phyloP scores from a whole-genome alignment of 2,329 filamentous ascomycete species.

The Teratosphaeria pseudoeucalypti region DNA sequence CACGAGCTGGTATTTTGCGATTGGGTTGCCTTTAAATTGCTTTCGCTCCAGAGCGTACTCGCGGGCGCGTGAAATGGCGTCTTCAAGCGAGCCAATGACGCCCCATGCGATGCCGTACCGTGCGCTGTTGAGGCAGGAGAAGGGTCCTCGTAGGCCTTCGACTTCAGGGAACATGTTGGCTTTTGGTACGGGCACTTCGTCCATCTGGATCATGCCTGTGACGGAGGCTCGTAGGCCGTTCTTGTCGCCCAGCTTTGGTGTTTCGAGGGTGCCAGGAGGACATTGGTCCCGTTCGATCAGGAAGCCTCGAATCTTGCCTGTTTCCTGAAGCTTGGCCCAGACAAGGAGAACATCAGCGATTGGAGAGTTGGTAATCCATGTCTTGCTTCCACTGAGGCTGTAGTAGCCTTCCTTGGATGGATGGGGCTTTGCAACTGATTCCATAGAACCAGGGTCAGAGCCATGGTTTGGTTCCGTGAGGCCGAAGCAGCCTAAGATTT shows the following conservation, averaged over 20 bases:
- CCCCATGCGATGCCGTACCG: slow-evolving; percentile 90
- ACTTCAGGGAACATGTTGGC: slow-evolving; percentile 91
- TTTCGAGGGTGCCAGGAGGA: slow-evolving; percentile 80
- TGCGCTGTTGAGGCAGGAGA: slow-evolving; percentile 88
- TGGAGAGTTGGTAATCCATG: slow-evolving; percentile 92
- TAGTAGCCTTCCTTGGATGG: slow-evolving; percentile 75
- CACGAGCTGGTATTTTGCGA: slow-evolving; percentile 91
- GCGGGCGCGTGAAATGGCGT: slow-evolving; percentile 71
- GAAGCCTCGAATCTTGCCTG: slow-evolving; percentile 90
- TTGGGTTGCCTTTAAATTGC: slow-evolving; percentile 91
- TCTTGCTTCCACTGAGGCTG: slow-evolving; percentile 71
- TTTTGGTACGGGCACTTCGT: slow-evolving; percentile 75
- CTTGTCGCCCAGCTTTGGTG: slow-evolving; percentile 88
- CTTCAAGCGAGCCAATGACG: slow-evolving; percentile 86
- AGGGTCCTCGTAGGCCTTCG: slow-evolving; percentile 79
- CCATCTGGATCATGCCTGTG: slow-evolving; percentile 96
- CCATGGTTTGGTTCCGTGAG: slow-evolving; percentile 89
- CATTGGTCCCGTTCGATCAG: slow-evolving; percentile 76
- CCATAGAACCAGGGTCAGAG: slow-evolving; percentile 84
- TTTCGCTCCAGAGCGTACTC: slow-evolving; percentile 84
- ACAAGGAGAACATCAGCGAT: slow-evolving; percentile 77
- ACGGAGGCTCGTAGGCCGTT: slow-evolving; percentile 85
- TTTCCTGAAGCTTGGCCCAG: slow-evolving; percentile 87
- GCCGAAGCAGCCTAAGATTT: slow-evolving; percentile 75
- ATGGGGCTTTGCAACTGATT: slow-evolving; percentile 74